phyloP scores from a whole-genome alignment of 192 early-diverging fungal species.

The Hyaloraphidium curvatum region DNA sequence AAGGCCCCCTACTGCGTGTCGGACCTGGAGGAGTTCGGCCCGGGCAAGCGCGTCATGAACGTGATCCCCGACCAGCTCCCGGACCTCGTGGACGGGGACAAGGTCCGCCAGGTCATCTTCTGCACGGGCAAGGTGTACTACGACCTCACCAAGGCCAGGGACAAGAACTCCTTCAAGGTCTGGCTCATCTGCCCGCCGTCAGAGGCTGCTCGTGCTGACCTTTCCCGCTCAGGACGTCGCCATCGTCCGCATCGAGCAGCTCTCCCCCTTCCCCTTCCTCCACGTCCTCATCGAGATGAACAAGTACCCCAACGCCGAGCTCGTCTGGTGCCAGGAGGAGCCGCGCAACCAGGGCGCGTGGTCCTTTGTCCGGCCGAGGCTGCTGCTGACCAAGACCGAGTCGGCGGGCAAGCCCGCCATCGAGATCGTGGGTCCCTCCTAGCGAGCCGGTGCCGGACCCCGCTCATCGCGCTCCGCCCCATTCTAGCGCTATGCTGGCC shows the following conservation, averaged over 20 bases:
- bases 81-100: slow-evolving; percentile 51
- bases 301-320: slow-evolving; percentile 77
- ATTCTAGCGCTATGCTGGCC: slow-evolving; percentile 55
- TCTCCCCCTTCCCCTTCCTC: slow-evolving; percentile 91
- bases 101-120: slow-evolving; percentile 82
- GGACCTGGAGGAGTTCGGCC: background rate
- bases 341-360: slow-evolving; percentile 85
- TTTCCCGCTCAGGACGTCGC: slow-evolving; percentile 36
- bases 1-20: background rate
- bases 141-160: slow-evolving; percentile 65
- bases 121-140: slow-evolving; percentile 98
- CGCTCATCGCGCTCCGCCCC: slow-evolving; percentile 27
- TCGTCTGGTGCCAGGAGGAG: slow-evolving; percentile 94
- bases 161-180: slow-evolving; percentile 62
- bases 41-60: background rate
- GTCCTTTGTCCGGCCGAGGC: slow-evolving; percentile 67
- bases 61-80: background rate
- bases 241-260: slow-evolving; percentile 86
- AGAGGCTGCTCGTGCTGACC: background rate
- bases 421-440: background rate
- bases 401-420: too few species aligned
- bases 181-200: background rate
- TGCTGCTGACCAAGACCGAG: slow-evolving; percentile 58
- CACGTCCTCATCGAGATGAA: slow-evolving; percentile 65
- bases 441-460: background rate